Evolutionary conservation across 768 basidiomycete genomes (phyloP).

Genomic region (Suillus cothurnatus): DNA sequence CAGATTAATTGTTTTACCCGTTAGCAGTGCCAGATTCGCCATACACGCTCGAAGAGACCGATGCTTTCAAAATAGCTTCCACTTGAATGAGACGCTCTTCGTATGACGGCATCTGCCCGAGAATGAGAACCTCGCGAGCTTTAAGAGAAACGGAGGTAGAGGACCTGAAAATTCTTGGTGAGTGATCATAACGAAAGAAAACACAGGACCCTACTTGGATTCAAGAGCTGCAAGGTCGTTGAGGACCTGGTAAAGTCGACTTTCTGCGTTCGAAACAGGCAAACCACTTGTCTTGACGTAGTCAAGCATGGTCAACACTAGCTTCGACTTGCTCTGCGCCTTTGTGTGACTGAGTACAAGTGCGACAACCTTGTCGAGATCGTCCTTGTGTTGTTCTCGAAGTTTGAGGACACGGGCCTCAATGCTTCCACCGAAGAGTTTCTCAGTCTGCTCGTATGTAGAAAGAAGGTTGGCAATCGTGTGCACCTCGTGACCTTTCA

Average conservation of each 20-base stretch:
- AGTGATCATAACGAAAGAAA: conserved; percentile 6
- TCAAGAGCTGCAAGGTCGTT: conserved; percentile 85
- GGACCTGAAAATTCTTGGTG: conserved; percentile 50
- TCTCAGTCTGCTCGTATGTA: conserved; percentile 85
- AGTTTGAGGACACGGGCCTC: conserved; percentile 89
- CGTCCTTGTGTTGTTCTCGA: conserved; percentile 90
- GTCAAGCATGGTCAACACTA: conserved; percentile 85
- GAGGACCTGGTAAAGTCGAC: conserved; percentile 72
- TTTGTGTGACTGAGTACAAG: conserved; percentile 96
- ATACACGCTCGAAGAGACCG: conserved; percentile 86
- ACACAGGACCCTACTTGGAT: conserved; percentile 56
- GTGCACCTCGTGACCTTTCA: conserved; percentile 84
- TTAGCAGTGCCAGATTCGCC: conserved; percentile 74
- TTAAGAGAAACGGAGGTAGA: conserved; percentile 90
- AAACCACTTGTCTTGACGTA: conserved; percentile 82
- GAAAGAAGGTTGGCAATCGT: conserved; percentile 77
- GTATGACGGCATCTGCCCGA: conserved; percentile 95
- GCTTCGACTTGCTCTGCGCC: conserved; percentile 88
- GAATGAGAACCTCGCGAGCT: conserved; percentile 95
- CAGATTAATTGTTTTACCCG: conserved; percentile 43
- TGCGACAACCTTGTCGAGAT: conserved; percentile 84
- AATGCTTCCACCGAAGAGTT: conserved; percentile 91
- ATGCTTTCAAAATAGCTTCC: conserved; percentile 89
- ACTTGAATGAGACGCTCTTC: conserved; percentile 94
- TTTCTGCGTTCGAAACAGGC: conserved; percentile 75